phyloP scores from a whole-genome alignment of 2,329 filamentous ascomycete genomes.

The Sarocladiaceae sp. region DNA sequence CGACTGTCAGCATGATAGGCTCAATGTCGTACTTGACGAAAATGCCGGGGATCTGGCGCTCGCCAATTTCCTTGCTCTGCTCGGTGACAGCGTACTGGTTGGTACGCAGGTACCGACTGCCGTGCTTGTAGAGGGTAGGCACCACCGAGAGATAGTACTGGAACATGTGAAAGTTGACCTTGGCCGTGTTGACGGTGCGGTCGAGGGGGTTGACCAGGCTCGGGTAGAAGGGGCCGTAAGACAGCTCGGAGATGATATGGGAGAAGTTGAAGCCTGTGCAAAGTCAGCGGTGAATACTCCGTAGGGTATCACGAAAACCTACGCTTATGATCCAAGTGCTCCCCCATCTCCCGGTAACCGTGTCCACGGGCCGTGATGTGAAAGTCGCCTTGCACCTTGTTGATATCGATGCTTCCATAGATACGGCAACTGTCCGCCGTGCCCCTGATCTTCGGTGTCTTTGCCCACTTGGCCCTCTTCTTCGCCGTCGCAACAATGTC shows the following conservation, averaged over 20 bases:
- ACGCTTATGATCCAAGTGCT: slow-evolving; percentile 77
- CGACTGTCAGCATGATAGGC: slow-evolving; percentile 80
- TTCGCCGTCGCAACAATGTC: slow-evolving; percentile 73
- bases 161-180: slow-evolving; percentile 82
- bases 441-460: slow-evolving; percentile 63
- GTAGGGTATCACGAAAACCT: slow-evolving; percentile 27
- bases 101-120: slow-evolving; percentile 66
- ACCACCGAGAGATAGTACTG: slow-evolving; percentile 97
- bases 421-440: slow-evolving; percentile 73
- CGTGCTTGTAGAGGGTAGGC: slow-evolving; percentile 81
- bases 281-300: slow-evolving; percentile 15
- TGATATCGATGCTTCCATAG: slow-evolving; percentile 83
- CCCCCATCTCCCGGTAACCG: slow-evolving; percentile 77
- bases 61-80: slow-evolving; percentile 65
- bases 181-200: slow-evolving; percentile 73
- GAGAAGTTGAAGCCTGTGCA: slow-evolving; percentile 87
- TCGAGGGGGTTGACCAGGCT: slow-evolving; percentile 91
- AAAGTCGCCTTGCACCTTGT: slow-evolving; percentile 97
- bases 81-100: slow-evolving; percentile 98
- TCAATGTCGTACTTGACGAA: slow-evolving; percentile 99
- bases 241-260: slow-evolving; percentile 91
- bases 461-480: slow-evolving; percentile 61
- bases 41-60: slow-evolving; percentile 73
- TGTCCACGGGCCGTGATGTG: slow-evolving; percentile 94
- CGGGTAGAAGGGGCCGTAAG: slow-evolving; percentile 95